phyloP scores from a whole-genome alignment of 2,329 filamentous ascomycete genomes.

The Phialemonium atrogriseum region DNA sequence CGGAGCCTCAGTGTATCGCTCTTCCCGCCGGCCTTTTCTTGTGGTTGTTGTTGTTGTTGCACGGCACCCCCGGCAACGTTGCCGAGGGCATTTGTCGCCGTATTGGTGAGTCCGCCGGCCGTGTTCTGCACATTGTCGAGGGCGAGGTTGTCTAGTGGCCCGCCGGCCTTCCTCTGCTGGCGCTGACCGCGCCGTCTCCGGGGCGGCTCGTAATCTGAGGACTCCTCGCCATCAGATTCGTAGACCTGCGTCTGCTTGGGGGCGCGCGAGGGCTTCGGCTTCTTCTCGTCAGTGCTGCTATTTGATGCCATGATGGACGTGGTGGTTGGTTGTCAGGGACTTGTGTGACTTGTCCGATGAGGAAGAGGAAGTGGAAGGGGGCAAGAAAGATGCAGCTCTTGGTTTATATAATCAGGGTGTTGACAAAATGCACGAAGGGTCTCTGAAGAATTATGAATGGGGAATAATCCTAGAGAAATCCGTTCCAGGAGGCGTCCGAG shows the following conservation, averaged over 20 bases:
- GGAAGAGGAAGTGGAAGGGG: background rate
- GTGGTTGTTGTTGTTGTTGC: slow-evolving; percentile 26
- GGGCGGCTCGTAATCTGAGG: slow-evolving; percentile 18
- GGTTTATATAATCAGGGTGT: too few relatives aligned
- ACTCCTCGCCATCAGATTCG: slow-evolving; percentile 28
- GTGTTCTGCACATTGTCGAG: slow-evolving; percentile 27
- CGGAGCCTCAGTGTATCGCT: slow-evolving; percentile 64
- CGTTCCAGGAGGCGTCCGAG: slow-evolving; percentile 7
- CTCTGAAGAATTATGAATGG: too few relatives aligned
- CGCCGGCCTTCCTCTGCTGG: slow-evolving; percentile 19
- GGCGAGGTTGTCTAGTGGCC: slow-evolving; percentile 27
- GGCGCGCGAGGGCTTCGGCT: slow-evolving; percentile 17
- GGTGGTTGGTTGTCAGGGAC: background rate
- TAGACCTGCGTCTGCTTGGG: slow-evolving; percentile 18
- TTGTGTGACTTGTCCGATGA: slow-evolving; percentile 1
- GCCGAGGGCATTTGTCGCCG: slow-evolving; percentile 32
- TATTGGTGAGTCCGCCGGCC: slow-evolving; percentile 26
- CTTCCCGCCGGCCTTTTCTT: slow-evolving; percentile 31
- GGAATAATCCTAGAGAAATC: slow-evolving; percentile 4
- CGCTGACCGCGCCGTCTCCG: slow-evolving; percentile 20
- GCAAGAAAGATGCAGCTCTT: background rate
- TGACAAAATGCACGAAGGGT: slow-evolving; percentile 3
- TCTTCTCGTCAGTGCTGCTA: slow-evolving; percentile 21
- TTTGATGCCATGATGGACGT: slow-evolving; percentile 17
- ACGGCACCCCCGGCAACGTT: slow-evolving; percentile 28